A percentile compares a stretch with the other conserved stretches of the same genome.
Evolutionary conservation across 163 green algal species (phyloP).

Genomic region (Coccomyxa subellipsoidea): DNA sequence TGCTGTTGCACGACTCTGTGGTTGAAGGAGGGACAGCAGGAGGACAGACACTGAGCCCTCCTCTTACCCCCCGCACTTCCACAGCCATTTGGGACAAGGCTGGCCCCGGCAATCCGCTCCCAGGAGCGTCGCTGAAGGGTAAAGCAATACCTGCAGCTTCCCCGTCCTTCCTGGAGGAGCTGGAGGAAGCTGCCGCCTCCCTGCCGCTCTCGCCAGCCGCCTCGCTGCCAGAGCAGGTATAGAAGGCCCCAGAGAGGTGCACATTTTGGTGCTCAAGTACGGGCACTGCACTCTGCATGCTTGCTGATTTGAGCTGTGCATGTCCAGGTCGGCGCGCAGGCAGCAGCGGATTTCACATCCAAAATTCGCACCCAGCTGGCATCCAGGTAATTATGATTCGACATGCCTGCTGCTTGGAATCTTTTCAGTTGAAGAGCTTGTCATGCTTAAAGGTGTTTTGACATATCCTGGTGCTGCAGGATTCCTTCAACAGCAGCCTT

Average conservation of each 20-base stretch:
- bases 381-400: not conserved
- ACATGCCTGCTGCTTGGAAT: not conserved
- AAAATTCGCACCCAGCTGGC: not conserved
- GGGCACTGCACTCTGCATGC: not conserved
- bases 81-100: not conserved
- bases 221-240: not conserved
- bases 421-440: not conserved
- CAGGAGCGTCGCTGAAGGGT: not conserved
- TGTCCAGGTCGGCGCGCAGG: not conserved
- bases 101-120: not conserved
- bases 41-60: not conserved
- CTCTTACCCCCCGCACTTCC: not conserved
- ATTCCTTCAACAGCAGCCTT: too few species aligned
- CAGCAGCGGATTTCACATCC: not conserved
- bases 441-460: not conserved
- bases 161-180: not conserved
- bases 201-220: not conserved
- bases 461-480: not conserved
- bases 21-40: not conserved
- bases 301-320: not conserved
- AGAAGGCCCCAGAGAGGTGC: not conserved
- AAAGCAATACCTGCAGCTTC: too few species aligned
- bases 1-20: not conserved
- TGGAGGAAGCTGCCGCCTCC: slow-evolving; percentile 1
- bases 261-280: not conserved